Percentiles rank a stretch among this genome's conserved stretches.
phyloP scores from a whole-genome alignment of 805 yeast species.

The Candida insectalens region DNA sequence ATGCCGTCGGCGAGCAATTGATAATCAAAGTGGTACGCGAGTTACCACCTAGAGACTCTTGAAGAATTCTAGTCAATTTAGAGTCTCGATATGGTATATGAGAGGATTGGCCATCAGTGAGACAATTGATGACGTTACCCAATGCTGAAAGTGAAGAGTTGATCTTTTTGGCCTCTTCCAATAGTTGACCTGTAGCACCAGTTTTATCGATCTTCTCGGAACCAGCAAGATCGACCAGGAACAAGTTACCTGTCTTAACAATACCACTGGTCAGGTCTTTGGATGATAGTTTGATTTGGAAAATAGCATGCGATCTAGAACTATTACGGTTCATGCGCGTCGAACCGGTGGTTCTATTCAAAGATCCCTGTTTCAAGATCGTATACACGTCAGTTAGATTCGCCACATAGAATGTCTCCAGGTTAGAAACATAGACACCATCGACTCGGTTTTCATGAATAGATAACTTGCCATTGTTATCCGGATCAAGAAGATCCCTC shows the following conservation, averaged over 20 bases:
- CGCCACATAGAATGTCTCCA: slow-evolving; percentile 52
- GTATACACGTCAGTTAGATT: slow-evolving; percentile 47
- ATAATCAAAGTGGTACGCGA: slow-evolving; percentile 66
- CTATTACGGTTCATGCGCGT: slow-evolving; percentile 68
- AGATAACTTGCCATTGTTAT: slow-evolving; percentile 28
- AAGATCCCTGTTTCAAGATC: slow-evolving; percentile 50
- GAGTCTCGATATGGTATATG: slow-evolving; percentile 75
- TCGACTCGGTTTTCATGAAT: slow-evolving; percentile 56
- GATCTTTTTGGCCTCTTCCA: slow-evolving; percentile 80
- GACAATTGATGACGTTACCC: slow-evolving; percentile 72
- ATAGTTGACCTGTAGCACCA: slow-evolving; percentile 63
- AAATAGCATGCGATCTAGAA: slow-evolving; percentile 74
- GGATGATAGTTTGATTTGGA: slow-evolving; percentile 60
- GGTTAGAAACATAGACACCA: slow-evolving; percentile 66
- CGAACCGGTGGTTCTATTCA: slow-evolving; percentile 43
- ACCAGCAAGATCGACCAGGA: slow-evolving; percentile 80
- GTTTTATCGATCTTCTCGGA: slow-evolving; percentile 73
- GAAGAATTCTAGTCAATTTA: slow-evolving; percentile 66
- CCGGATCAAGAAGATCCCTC: slow-evolving; percentile 52
- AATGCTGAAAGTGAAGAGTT: slow-evolving; percentile 69
- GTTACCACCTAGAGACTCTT: slow-evolving; percentile 77
- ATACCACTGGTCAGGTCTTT: slow-evolving; percentile 44
- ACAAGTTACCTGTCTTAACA: slow-evolving; percentile 52
- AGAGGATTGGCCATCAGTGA: slow-evolving; percentile 57
- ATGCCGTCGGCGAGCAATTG: slow-evolving; percentile 57